A percentile compares a stretch with the other conserved stretches of the same genome.
phyloP scores from a whole-genome alignment of 2,329 filamentous ascomycete genomes.

The Stachybotrys echinatus region DNA sequence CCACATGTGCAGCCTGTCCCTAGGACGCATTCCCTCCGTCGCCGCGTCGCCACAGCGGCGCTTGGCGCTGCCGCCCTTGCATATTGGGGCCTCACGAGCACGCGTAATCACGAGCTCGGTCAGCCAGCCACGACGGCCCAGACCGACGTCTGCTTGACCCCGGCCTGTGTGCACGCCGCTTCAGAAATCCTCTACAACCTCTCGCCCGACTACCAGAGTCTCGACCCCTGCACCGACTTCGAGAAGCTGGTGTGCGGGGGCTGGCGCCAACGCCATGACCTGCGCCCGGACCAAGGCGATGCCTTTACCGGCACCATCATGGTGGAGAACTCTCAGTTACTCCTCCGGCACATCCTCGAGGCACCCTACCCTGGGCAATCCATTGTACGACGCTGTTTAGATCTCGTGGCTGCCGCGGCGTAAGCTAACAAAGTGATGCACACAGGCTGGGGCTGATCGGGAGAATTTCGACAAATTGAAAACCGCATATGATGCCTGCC shows the following conservation, averaged over 20 bases:
- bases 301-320: no score
- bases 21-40: no score
- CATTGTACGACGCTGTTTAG: slow-evolving; percentile 44
- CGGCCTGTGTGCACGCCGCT: slow-evolving; percentile 23
- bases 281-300: slow-evolving; percentile 53
- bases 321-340: slow-evolving; percentile 1
- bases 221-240: slow-evolving; percentile 67
- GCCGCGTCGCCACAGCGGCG: no score
- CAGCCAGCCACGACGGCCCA: neutral
- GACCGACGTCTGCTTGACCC: slow-evolving; percentile 2
- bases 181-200: slow-evolving; percentile 22
- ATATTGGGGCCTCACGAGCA: neutral
- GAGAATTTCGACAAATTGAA: slow-evolving; percentile 64
- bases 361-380: slow-evolving; percentile 54
- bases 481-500: slow-evolving; percentile 59
- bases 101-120: neutral
- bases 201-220: slow-evolving; percentile 43
- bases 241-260: slow-evolving; percentile 64
- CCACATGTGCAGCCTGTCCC: no score
- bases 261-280: slow-evolving; percentile 58
- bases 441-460: slow-evolving; percentile 42
- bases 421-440: slow-evolving; percentile 12
- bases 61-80: no score
- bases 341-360: slow-evolving; percentile 15
- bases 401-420: slow-evolving; percentile 4